Evolutionary conservation across 2,329 filamentous ascomycete genomes (phyloP), one percentile per base, ranked within the genome.

Genomic region (Fusarium miscanthi): DNA sequence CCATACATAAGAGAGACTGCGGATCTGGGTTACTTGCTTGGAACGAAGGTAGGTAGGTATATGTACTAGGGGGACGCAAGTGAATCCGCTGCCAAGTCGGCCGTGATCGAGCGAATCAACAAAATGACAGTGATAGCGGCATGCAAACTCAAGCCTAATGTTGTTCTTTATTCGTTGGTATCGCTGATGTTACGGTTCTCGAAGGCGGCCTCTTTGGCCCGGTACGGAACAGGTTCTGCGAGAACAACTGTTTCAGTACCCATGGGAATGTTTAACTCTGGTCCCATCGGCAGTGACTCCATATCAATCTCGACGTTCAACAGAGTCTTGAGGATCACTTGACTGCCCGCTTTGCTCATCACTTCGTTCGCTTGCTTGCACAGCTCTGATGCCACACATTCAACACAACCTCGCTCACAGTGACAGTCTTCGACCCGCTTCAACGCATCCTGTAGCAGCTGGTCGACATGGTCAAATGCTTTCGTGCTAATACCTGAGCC

Each of bases 401-500:
- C 95, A 27, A 95, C 83, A 81, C 96, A 98, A 0, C 96, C 96
- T 64, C 92, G 89, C 16, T 90, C 82, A 78, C 95, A 98, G 42
- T 86, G 84, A 77, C 96, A 99, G 3, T 85, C 86, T 77, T 93
- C 90, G 10, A 98, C 90, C 12, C 96, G 87, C 63, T 89, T 86
- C 41, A 96, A 87, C 0, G 95, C 95, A 78, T 95, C 92, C 25
- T 84, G 84, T 2, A 98, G 86, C 38, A 98, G 84, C 38, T 92
- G 80, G 77, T 97, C 94, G 25, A 97, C 87, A 78, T 97, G 97
- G 77, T 98, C 95, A 77, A 98, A 98, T 0, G 94, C 95, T 79
- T 97, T 98, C 42, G 92, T 93, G 69, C 92, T 94, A 74, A 98
- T 97, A 0, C 96, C 96, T 0, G 90, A 92, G 0, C 95, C 95